Evolutionary conservation across 2,329 filamentous ascomycete species (phyloP).

Genomic region (Colletotrichum sp.): DNA sequence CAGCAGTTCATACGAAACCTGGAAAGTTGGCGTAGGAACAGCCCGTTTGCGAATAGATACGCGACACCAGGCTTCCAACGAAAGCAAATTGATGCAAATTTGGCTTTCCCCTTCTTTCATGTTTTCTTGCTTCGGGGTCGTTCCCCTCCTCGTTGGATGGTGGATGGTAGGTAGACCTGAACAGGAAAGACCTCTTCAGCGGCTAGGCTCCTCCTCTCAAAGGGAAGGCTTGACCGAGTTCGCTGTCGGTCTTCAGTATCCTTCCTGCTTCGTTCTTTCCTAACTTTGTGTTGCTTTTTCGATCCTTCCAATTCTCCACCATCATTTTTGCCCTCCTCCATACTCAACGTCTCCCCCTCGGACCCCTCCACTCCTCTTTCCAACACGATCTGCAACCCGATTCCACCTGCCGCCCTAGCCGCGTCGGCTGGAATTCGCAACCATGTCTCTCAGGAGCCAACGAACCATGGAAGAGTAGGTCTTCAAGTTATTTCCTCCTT

Average conservation of each 20-base stretch:
- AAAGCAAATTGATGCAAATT: not conserved
- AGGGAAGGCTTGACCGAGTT: not conserved
- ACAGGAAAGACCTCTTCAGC: not conserved
- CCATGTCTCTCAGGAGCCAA: not conserved
- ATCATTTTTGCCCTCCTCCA: not conserved
- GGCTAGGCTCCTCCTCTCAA: not conserved
- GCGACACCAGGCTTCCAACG: not conserved
- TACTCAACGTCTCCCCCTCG: not conserved
- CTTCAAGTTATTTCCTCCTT: accelerated
- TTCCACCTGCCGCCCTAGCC: not conserved
- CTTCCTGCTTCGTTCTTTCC: not conserved
- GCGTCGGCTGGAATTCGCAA: not conserved
- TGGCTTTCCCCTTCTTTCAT: not conserved
- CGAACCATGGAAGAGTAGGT: not conserved
- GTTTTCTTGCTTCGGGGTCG: too few relatives aligned
- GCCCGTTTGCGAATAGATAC: not conserved
- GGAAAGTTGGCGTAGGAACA: accelerated
- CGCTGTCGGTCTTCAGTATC: accelerated
- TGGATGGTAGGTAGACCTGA: too few relatives aligned
- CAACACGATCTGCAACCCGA: not conserved
- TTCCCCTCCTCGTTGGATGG: too few relatives aligned
- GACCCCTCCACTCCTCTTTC: too few relatives aligned
- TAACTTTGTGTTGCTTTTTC: too few relatives aligned
- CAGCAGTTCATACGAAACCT: not conserved
- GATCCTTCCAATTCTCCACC: not conserved